Percentiles rank a stretch among this genome's conserved stretches.
Conservation (phyloP, 2,329 filamentous ascomycete species). For the Alternaria gaisen region DNA sequence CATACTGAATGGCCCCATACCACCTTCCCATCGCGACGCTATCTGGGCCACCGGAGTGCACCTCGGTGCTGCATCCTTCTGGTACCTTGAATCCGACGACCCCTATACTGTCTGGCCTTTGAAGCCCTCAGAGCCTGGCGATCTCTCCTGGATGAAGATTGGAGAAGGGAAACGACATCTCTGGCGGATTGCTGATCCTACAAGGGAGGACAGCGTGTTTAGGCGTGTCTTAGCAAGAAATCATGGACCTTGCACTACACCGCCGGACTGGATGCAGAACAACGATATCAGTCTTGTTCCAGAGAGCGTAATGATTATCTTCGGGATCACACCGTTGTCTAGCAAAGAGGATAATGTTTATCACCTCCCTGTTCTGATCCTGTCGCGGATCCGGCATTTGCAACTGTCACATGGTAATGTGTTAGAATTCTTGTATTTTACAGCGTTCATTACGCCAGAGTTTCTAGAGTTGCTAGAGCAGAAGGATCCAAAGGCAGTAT, state of each 20-base stretch:
- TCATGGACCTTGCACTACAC: constrained; percentile 6
- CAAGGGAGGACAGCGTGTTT: constrained; percentile 60
- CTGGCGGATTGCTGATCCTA: constrained; percentile 61
- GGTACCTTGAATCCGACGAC: constrained; percentile 54
- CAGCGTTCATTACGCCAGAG: constrained; percentile 55
- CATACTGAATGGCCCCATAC: constrained; percentile 51
- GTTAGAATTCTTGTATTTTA: constrained; percentile 59
- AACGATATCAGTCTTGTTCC: constrained; percentile 40
- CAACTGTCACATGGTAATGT: constrained; percentile 54
- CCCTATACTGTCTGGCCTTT: constrained; percentile 66
- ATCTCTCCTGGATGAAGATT: constrained; percentile 68
- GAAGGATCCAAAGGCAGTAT: constrained; percentile 63
- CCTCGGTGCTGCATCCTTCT: constrained; percentile 58
- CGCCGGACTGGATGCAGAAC: constrained; percentile 20
- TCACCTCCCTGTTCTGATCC: constrained; percentile 44
- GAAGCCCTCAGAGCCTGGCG: constrained; percentile 51
- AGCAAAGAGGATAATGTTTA: constrained; percentile 35
- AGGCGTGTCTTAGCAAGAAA: constrained; percentile 38
- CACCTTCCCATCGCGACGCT: constrained; percentile 56
- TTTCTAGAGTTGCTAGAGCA: constrained; percentile 58
- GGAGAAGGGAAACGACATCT: constrained; percentile 65
- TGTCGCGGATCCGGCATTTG: constrained; percentile 52
- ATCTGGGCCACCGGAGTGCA: constrained; percentile 59
- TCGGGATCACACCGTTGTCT: constrained; percentile 32
- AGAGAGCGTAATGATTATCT: constrained; percentile 41